phyloP scores from a whole-genome alignment of 306 rosid genomes.

The Glycyrrhiza uralensis region DNA sequence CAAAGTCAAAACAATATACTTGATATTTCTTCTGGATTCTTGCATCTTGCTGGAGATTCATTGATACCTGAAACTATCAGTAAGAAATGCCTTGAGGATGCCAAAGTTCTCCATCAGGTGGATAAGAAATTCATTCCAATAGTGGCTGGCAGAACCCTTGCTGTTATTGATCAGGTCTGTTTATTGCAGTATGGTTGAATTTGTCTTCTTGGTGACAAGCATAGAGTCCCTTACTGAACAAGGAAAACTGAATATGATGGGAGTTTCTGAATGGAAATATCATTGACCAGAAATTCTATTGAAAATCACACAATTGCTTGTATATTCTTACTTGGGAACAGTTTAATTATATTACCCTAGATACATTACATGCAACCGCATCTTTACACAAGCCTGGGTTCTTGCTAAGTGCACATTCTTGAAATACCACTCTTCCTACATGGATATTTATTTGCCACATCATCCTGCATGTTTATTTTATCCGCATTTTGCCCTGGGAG shows the following conservation, averaged over 20 bases:
- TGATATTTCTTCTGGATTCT: conserved; percentile 76
- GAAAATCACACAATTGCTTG: conserved; percentile 3
- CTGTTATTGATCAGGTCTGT: conserved; percentile 87
- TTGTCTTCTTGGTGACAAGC: neutral
- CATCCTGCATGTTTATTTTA: neutral
- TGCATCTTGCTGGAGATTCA: conserved; percentile 81
- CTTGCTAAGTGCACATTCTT: neutral
- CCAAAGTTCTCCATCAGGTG: conserved; percentile 82
- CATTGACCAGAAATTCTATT: conserved; percentile 1
- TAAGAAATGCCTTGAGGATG: conserved; percentile 63
- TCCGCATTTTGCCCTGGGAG: neutral
- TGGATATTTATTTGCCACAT: neutral
- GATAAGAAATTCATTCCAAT: conserved; percentile 94
- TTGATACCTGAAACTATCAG: conserved; percentile 70
- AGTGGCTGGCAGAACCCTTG: conserved; percentile 70
- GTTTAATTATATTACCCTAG: neutral
- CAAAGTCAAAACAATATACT: conserved; percentile 54
- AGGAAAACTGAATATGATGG: neutral
- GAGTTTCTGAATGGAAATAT: neutral
- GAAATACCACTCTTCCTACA: neutral
- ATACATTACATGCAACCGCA: neutral
- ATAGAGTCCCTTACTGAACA: neutral
- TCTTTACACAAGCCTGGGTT: neutral
- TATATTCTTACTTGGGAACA: neutral
- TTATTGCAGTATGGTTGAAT: conserved; percentile 1